phyloP scores from a whole-genome alignment of 2,329 filamentous ascomycete genomes.

The Ceratocystis albifundus region DNA sequence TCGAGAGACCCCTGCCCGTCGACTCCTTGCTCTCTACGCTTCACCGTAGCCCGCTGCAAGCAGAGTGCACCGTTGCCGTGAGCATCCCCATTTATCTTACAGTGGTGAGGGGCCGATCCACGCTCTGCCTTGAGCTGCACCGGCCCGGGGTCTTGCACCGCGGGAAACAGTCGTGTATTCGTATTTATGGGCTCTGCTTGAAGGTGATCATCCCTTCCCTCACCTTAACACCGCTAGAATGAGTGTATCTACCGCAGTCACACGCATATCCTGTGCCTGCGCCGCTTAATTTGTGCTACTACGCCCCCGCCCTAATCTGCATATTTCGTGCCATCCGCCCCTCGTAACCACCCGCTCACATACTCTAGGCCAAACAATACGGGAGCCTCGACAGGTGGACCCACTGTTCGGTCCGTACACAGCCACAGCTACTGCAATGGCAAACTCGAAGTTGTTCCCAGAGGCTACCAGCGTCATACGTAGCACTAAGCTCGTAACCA shows the following conservation, averaged over 20 bases:
- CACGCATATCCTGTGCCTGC: neutral
- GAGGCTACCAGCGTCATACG: slow-evolving; percentile 83
- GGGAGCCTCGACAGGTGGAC: slow-evolving; percentile 76
- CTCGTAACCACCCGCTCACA: slow-evolving; percentile 49
- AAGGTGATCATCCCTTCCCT: neutral
- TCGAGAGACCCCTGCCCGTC: neutral
- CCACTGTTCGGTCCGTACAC: slow-evolving; percentile 64
- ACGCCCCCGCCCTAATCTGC: neutral
- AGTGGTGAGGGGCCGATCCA: neutral
- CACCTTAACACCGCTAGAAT: neutral
- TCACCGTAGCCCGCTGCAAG: slow-evolving; percentile 1
- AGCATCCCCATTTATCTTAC: slow-evolving; percentile 14
- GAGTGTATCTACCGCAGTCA: neutral
- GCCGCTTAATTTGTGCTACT: neutral
- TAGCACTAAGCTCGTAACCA: slow-evolving; percentile 56
- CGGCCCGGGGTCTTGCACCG: slow-evolving; percentile 13
- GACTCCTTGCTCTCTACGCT: neutral
- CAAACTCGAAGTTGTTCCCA: slow-evolving; percentile 88
- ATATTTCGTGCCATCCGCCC: slow-evolving; percentile 27
- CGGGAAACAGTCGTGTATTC: slow-evolving; percentile 16
- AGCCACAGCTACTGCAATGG: slow-evolving; percentile 77
- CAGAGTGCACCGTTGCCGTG: slow-evolving; percentile 16
- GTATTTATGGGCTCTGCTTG: slow-evolving; percentile 17
- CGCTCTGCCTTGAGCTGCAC: slow-evolving; percentile 13
- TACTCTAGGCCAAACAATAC: slow-evolving; percentile 70